These are phyloP conservation scores for Rhypophila decipiens DNA, from an alignment of 495 filamentous ascomycete genomes.

Conservation along the genomic window DNA sequence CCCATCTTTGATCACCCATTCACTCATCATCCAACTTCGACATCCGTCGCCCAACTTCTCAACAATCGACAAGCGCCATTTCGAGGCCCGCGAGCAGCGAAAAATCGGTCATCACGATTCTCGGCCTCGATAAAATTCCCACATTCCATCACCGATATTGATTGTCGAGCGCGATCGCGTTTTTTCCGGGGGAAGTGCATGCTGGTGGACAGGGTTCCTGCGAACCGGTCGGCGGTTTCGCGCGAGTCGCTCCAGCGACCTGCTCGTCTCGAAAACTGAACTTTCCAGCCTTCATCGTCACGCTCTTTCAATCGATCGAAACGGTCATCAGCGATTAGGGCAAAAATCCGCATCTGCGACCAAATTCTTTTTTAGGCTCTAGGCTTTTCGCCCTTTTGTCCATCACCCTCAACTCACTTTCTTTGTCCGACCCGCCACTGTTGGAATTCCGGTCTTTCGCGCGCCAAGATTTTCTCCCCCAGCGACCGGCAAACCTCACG, in stretches of 20 bases:
- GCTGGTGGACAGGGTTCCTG: conserved; percentile 13
- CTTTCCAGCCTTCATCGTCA: background rate
- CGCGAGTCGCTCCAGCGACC: conserved; percentile 34
- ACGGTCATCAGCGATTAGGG: background rate
- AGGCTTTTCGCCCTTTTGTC: background rate
- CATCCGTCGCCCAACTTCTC: conserved; percentile 10
- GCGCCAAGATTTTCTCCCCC: conserved; percentile 12
- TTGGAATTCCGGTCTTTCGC: conserved; percentile 5
- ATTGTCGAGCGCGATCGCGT: background rate
- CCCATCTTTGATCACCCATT: conserved; percentile 11
- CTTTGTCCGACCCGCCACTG: conserved; percentile 19
- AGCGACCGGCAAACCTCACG: background rate
- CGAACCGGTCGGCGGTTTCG: conserved; percentile 30
- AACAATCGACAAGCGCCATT: conserved; percentile 22
- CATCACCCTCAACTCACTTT: conserved; percentile 4
- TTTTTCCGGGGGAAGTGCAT: conserved; percentile 18
- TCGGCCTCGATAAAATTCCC: background rate
- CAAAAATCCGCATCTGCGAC: background rate
- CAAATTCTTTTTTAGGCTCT: conserved; percentile 5
- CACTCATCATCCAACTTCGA: conserved; percentile 23
- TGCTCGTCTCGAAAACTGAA: conserved; percentile 14
- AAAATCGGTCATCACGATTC: conserved; percentile 6
- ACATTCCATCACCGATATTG: background rate
- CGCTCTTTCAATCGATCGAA: background rate
- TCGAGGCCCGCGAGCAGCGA: conserved; percentile 22